phyloP scores from a whole-genome alignment of 176 grass and related monocot genomes.

The Lolium rigidum region DNA sequence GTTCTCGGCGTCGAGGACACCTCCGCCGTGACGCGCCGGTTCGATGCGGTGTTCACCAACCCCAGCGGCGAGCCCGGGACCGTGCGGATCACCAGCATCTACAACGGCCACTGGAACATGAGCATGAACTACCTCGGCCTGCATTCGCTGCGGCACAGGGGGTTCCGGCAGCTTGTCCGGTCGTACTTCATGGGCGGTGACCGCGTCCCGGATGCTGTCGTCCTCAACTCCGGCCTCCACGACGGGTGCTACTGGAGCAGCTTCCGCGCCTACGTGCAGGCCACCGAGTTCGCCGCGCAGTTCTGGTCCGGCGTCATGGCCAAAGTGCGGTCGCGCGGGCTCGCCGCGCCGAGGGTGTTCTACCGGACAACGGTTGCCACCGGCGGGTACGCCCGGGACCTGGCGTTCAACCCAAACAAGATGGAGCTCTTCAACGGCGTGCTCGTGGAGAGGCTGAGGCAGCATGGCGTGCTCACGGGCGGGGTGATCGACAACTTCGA shows the following conservation, averaged over 20 bases:
- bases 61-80: slow-evolving; percentile 50
- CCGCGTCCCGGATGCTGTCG: slow-evolving; percentile 61
- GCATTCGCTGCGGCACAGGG: slow-evolving; percentile 70
- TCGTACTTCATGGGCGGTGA: slow-evolving; percentile 67
- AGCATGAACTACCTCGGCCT: slow-evolving; percentile 86
- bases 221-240: slow-evolving; percentile 94
- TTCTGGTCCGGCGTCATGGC: slow-evolving; percentile 81
- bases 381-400: slow-evolving; percentile 84
- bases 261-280: slow-evolving; percentile 51
- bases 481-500: slow-evolving; percentile 92
- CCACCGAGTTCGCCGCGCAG: slow-evolving; percentile 61
- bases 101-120: slow-evolving; percentile 97
- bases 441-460: slow-evolving; percentile 75
- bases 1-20: slow-evolving; percentile 74
- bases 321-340: slow-evolving; percentile 34
- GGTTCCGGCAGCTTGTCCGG: slow-evolving; percentile 55
- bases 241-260: slow-evolving; percentile 90
- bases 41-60: slow-evolving; percentile 67
- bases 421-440: slow-evolving; percentile 92
- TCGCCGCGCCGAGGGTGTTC: slow-evolving; percentile 61
- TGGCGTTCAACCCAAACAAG: slow-evolving; percentile 95
- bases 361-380: slow-evolving; percentile 88
- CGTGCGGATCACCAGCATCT: slow-evolving; percentile 87
- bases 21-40: slow-evolving; percentile 62
- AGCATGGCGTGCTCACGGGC: slow-evolving; percentile 66